phyloP scores from a whole-genome alignment of 2,329 filamentous ascomycete species.

The Incumbomyces delicatus region DNA sequence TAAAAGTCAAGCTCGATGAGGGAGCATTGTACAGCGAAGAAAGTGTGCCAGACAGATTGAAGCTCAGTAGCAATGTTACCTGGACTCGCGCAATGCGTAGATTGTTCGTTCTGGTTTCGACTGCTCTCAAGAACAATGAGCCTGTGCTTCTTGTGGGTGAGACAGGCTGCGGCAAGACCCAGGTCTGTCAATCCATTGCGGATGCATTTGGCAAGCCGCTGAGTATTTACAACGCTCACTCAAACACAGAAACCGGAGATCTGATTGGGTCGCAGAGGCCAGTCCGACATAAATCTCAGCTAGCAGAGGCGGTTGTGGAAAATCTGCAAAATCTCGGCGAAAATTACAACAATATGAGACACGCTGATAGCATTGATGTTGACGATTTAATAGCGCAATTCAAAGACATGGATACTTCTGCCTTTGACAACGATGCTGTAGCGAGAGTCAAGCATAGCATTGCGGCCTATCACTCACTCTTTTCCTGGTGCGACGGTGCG shows the following conservation, averaged over 20 bases:
- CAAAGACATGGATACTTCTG: conserved; percentile 12
- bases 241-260: conserved; percentile 96
- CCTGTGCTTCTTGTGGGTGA: conserved; percentile 91
- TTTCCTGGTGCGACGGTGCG: conserved; percentile 93
- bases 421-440: conserved; percentile 40
- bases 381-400: conserved; percentile 18
- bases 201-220: conserved; percentile 67
- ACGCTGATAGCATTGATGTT: conserved; percentile 25
- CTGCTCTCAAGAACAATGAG: conserved; percentile 80
- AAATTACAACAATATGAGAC: conserved; percentile 22
- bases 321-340: conserved; percentile 43
- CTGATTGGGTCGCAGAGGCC: conserved; percentile 92
- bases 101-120: conserved; percentile 77
- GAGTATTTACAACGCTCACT: conserved; percentile 91
- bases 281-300: conserved; percentile 69
- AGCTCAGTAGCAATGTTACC: conserved; percentile 47
- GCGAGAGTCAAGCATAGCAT: conserved; percentile 37
- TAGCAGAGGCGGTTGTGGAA: conserved; percentile 55
- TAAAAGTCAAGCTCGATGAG: conserved; percentile 75
- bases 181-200: conserved; percentile 84
- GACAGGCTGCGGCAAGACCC: conserved; percentile 96
- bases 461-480: conserved; percentile 69
- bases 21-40: conserved; percentile 55
- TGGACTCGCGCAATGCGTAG: conserved; percentile 95
- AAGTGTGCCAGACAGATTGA: conserved; percentile 25